Percentiles rank a stretch among this genome's conserved stretches.
phyloP scores from a whole-genome alignment of 257 asterid genomes.

The Fraxinus excelsior region DNA sequence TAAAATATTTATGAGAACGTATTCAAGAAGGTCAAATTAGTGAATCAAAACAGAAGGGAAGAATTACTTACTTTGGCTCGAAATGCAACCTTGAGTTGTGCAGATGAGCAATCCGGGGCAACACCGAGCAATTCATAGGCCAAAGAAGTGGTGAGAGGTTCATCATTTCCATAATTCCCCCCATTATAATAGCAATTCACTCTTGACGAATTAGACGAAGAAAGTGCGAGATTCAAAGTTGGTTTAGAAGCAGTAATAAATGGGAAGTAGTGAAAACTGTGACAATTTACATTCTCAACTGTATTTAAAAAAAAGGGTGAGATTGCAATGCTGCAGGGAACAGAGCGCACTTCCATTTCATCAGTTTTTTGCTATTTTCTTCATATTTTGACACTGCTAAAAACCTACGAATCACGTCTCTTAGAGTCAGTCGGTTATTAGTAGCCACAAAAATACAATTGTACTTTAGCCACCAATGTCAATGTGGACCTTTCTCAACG shows the following conservation, averaged over 20 bases:
- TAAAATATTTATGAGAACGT: not conserved
- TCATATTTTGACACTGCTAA: no score
- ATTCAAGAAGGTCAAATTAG: not conserved
- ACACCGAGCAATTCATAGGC: conserved; percentile 76
- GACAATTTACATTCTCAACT: not conserved
- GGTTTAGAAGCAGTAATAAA: conserved; percentile 20
- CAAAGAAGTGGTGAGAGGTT: conserved; percentile 43
- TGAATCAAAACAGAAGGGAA: not conserved
- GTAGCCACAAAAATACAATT: no score
- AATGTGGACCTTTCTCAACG: no score
- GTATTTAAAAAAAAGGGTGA: conserved; percentile 20
- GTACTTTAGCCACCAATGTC: no score
- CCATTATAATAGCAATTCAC: conserved; percentile 36
- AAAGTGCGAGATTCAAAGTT: conserved; percentile 14
- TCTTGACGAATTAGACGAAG: conserved; percentile 29
- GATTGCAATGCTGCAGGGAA: not conserved
- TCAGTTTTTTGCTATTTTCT: no score
- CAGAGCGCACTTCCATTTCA: no score
- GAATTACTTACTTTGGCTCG: conserved; percentile 59
- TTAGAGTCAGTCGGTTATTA: no score
- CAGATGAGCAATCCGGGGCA: conserved; percentile 54
- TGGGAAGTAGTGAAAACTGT: conserved; percentile 22
- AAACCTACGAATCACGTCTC: no score
- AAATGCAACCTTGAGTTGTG: conserved; percentile 82
- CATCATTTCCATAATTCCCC: conserved; percentile 32